These are phyloP conservation scores for Fraxinus albicans DNA, from an alignment of 305 asterid species.

Conservation along the genomic window DNA sequence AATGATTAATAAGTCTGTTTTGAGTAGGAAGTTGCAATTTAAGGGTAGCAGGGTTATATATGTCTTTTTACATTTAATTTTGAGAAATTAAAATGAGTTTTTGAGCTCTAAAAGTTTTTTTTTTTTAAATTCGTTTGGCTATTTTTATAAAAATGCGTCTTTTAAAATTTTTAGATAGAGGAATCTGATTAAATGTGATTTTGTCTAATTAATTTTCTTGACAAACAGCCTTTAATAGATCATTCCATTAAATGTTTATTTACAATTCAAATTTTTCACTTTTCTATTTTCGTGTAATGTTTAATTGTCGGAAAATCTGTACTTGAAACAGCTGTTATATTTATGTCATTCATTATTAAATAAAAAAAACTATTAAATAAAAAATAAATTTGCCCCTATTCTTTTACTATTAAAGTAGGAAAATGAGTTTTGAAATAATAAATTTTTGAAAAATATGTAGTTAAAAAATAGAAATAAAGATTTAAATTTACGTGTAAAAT, in stretches of 20 bases:
- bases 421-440: no score
- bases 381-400: not conserved
- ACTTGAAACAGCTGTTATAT: not conserved
- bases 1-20: slow-evolving; percentile 19
- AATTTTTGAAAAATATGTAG: no score
- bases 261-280: not conserved
- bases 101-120: not conserved
- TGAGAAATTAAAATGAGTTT: not conserved
- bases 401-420: no score
- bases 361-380: no score
- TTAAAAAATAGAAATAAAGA: no score
- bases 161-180: not conserved
- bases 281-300: not conserved
- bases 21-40: slow-evolving; percentile 10
- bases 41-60: slow-evolving; percentile 4
- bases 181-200: not conserved
- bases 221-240: not conserved
- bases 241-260: not conserved
- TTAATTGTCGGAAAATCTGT: not conserved
- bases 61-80: not conserved
- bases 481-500: no score
- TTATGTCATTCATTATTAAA: not conserved
- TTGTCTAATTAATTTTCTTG: not conserved
- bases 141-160: no score
- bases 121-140: no score